These are phyloP conservation scores for Haberlea rhodopensis DNA, from an alignment of 257 asterid genomes.

Conservation along the genomic window DNA sequence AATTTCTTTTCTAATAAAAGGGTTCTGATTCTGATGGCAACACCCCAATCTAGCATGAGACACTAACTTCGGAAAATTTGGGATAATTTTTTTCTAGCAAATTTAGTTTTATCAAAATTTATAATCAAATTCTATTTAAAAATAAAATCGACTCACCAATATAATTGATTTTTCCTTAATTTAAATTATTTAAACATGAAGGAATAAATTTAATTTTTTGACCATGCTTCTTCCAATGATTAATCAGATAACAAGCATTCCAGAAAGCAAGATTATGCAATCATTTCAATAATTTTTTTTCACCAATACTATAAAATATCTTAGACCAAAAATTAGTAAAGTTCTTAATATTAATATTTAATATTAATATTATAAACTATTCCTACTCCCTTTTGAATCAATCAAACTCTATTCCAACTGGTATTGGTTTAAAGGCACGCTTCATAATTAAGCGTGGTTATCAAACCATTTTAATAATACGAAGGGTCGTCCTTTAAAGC, in stretches of 20 bases:
- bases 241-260: not conserved
- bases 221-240: not conserved
- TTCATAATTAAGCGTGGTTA: constrained; percentile 21
- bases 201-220: too few species aligned
- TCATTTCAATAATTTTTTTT: constrained; percentile 15
- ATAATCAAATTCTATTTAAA: too few species aligned
- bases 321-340: constrained; percentile 36
- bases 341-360: constrained; percentile 17
- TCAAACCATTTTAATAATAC: constrained; percentile 21
- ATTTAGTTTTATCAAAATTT: not conserved
- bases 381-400: constrained; percentile 21
- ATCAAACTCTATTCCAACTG: constrained; percentile 40
- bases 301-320: not conserved
- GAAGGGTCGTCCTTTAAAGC: constrained; percentile 18
- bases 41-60: not conserved
- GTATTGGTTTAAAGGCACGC: constrained; percentile 18
- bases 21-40: not conserved
- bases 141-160: too few species aligned
- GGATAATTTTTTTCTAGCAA: not conserved
- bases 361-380: constrained; percentile 27
- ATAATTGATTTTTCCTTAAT: too few species aligned
- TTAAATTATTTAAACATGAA: too few species aligned
- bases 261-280: constrained; percentile 30
- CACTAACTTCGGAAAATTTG: not conserved
- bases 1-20: too few species aligned